A percentile compares a stretch with the other conserved stretches of the same genome.
Evolutionary conservation across 176 grass and related monocot genomes (phyloP).

Genomic region (Carex cristatella): DNA sequence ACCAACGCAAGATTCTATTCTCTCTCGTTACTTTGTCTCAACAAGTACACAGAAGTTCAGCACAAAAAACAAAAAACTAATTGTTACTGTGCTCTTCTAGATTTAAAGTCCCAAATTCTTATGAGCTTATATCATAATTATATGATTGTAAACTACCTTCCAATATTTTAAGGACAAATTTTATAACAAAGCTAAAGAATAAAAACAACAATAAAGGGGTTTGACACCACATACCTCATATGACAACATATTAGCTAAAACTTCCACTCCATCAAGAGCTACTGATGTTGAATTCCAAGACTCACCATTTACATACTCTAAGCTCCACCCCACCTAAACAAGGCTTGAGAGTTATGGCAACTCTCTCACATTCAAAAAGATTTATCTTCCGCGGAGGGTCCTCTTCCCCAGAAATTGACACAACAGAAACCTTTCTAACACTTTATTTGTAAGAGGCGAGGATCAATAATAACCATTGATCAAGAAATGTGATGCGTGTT

Average conservation of each 20-base stretch:
- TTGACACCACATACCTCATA: background rate
- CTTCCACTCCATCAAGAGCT: background rate
- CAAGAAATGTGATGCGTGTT: background rate
- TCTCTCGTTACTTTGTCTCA: background rate
- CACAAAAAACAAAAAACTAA: background rate
- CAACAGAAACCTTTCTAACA: background rate
- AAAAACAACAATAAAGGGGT: background rate
- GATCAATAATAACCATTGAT: background rate
- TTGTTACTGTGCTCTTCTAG: background rate
- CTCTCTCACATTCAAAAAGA: background rate
- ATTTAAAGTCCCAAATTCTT: background rate
- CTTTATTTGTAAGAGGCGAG: background rate
- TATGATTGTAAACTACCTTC: background rate
- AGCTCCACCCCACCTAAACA: background rate
- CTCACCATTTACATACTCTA: background rate
- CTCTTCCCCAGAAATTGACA: background rate
- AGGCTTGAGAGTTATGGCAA: background rate
- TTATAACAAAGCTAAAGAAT: background rate
- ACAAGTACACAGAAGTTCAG: background rate
- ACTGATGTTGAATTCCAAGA: background rate
- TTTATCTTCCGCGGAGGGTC: background rate
- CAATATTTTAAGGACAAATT: background rate
- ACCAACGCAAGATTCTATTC: background rate
- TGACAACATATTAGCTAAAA: background rate
- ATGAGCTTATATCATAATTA: background rate